Evolutionary conservation across 2,329 filamentous ascomycete genomes (phyloP), one percentile per base, ranked within the genome.

Genomic region (Claviceps arundinis): DNA sequence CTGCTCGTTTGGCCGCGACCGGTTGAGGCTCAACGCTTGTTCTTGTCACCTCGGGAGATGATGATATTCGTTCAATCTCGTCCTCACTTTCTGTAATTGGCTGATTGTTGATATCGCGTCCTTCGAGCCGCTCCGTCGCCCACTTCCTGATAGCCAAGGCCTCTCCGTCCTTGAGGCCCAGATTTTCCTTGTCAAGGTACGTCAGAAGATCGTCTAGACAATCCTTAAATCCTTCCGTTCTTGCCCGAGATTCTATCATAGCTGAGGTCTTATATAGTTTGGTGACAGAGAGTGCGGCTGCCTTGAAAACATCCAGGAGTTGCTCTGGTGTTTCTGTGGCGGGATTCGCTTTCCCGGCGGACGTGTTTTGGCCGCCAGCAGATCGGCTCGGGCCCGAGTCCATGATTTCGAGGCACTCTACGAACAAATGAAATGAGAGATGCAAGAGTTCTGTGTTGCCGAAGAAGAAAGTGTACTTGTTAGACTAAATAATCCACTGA

Each of bases 221-320:
- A 64, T 97, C 90, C 66, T 96, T 90, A 61, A 96, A 97, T 26
- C 93, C 93, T 41, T 90, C 84, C 49, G 80, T 72, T 48, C 87
- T 82, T 47, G 89, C 82, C 61, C 84, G 83, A 48, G 84, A 76
- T 65, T 93, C 84, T 48, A 87, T 86, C 37, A 82, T 76, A 13
- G 87, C 85, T 3, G 91, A 91, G 41, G 84, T 90, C 70, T 95
- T 96, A 73, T 97, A 97, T 14, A 98, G 82, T 63, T 94, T 95
- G 47, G 93, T 97, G 52, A 97, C 90, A 5, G 89, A 95, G 37
- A 96, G 76, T 19, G 93, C 93, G 37, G 93, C 93, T 16, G 86
- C 82, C 68, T 89, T 93, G 76, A 98, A 98, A 54, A 88, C 84
- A 60, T 91, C 84, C 53, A 96, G 81, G 47, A 96, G 81, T 63